phyloP scores from a whole-genome alignment of 257 asterid species.

The Solanum sparsipilum region DNA sequence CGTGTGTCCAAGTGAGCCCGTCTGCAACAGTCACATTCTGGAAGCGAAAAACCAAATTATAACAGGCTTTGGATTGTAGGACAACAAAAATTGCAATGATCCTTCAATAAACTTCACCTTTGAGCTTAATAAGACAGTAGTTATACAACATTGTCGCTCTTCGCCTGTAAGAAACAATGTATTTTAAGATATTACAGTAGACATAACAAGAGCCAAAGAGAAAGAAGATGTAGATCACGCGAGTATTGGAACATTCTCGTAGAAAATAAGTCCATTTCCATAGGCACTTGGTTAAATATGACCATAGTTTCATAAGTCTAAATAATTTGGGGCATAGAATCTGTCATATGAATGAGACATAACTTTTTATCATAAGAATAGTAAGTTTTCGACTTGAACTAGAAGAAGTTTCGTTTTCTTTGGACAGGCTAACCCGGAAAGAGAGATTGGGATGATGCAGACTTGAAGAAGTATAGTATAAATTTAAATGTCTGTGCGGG shows the following conservation, averaged over 20 bases:
- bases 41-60: background rate
- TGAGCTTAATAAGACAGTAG: conserved; percentile 55
- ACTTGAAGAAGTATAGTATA: no score
- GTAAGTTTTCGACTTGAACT: no score
- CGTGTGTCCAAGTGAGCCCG: conserved; percentile 63
- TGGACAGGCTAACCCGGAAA: no score
- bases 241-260: background rate
- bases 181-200: conserved; percentile 27
- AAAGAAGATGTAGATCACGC: conserved; percentile 16
- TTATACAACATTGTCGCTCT: conserved; percentile 38
- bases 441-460: no score
- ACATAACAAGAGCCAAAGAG: conserved; percentile 36
- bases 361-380: background rate
- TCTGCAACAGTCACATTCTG: conserved; percentile 57
- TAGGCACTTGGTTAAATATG: background rate
- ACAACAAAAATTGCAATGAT: background rate
- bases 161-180: conserved; percentile 35
- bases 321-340: background rate
- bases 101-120: conserved; percentile 33
- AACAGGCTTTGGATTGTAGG: background rate
- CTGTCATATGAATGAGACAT: background rate
- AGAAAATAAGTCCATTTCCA: background rate
- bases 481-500: no score
- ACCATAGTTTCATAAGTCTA: background rate
- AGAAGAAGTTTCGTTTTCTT: no score